Evolutionary conservation across 2,329 filamentous ascomycete genomes (phyloP), one percentile per base, ranked within the genome.

Genomic region (Xylariaceae sp.): DNA sequence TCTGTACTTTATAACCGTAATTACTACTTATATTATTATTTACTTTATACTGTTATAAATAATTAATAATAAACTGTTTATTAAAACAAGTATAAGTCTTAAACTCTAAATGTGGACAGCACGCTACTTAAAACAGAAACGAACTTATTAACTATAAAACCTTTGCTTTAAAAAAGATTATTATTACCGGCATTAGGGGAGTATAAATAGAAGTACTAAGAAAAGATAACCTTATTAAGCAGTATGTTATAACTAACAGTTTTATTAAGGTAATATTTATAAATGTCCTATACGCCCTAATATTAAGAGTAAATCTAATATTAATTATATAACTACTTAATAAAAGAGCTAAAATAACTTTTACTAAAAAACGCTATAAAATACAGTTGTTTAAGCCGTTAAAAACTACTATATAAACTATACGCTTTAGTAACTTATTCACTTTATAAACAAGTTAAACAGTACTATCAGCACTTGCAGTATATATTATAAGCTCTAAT

Each of bases 331-430:
- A 48, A 19, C 11, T 48, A 6, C 14, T 48, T 8, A 48, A 48
- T 29, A 37, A 48, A 48, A 37, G 29, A 37, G 12, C n/a, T 16
- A 21, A 26, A 19, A 36, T 47, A 36, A 14, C 21, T 8, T 16
- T 47, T 24, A 47, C 17, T 9, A 47, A 47, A 47, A 26, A 47
- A n/a, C n/a, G n/a, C n/a, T n/a, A 36, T n/a, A 36, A n/a, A n/a
- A n/a, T n/a, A n/a, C n/a, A n/a, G n/a, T n/a, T n/a, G n/a, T n/a
- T n/a, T n/a, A n/a, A n/a, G n/a, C n/a, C n/a, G n/a, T n/a, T n/a
- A n/a, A n/a, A n/a, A n/a, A n/a, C n/a, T n/a, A n/a, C n/a, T n/a
- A 23, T 47, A 26, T 26, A n/a, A 16, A 24, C 36, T 36, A 23
- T 24, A 16, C 36, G 12, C 16, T 47, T 36, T 17, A 26, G 21